These are phyloP conservation scores for Nannizzia gypsea DNA, from an alignment of 2,329 filamentous ascomycete species.

Conservation along the genomic window DNA sequence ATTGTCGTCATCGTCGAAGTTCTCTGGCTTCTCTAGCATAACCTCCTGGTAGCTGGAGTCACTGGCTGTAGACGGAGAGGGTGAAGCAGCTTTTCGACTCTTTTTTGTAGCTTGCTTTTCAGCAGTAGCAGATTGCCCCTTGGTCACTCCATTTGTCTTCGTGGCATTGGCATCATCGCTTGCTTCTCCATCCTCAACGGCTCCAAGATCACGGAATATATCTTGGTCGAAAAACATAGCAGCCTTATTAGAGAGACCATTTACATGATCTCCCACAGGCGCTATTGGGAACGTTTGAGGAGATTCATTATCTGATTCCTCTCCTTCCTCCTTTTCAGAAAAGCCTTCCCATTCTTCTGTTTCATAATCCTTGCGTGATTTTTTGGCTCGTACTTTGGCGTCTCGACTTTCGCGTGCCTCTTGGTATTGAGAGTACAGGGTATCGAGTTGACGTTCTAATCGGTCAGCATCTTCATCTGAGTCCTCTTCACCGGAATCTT, in stretches of 20 bases:
- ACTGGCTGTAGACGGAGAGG: not conserved
- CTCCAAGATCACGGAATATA: constrained; percentile 75
- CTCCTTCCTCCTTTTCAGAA: constrained; percentile 52
- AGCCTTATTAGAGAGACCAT: constrained; percentile 69
- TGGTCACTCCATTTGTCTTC: not conserved
- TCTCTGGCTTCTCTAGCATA: not conserved
- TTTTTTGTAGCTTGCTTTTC: not conserved
- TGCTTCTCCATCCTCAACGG: constrained; percentile 42
- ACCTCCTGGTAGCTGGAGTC: not conserved
- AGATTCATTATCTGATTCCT: constrained; percentile 51
- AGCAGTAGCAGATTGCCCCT: not conserved
- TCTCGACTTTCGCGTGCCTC: constrained; percentile 68
- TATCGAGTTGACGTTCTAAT: constrained; percentile 74
- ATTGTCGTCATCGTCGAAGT: constrained; percentile 9
- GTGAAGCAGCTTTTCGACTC: not conserved
- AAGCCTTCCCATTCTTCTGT: constrained; percentile 91
- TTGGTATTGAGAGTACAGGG: constrained; percentile 75
- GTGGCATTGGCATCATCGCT: constrained; percentile 9
- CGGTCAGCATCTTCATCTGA: constrained; percentile 69
- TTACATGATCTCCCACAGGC: constrained; percentile 18
- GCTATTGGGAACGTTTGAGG: constrained; percentile 13
- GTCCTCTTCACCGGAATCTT: constrained; percentile 46
- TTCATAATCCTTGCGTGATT: constrained; percentile 64
- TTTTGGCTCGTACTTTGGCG: constrained; percentile 83
- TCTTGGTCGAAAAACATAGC: constrained; percentile 88